A percentile compares a stretch with the other conserved stretches of the same genome.
phyloP scores from a whole-genome alignment of 148 eudicot species.

The Rhododendron simsii region DNA sequence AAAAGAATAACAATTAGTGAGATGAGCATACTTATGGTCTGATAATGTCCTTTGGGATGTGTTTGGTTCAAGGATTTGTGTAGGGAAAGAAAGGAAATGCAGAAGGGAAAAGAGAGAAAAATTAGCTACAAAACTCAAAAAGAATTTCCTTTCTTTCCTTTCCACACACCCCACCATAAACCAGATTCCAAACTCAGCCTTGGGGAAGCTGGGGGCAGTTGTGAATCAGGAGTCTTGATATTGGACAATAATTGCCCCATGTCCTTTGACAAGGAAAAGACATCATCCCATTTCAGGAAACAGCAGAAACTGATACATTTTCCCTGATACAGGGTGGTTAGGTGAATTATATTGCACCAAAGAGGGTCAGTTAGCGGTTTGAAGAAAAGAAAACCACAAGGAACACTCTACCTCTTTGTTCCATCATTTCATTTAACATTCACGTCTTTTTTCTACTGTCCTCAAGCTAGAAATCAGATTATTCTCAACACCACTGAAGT shows the following conservation, averaged over 20 bases:
- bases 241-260: not conserved
- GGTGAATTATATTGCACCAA: not conserved
- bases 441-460: not conserved
- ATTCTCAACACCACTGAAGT: too few species aligned
- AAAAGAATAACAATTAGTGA: too few species aligned
- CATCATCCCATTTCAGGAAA: not conserved
- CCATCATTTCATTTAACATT: not conserved
- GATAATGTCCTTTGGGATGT: too few species aligned
- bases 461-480: too few species aligned
- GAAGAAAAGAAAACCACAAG: not conserved
- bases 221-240: not conserved
- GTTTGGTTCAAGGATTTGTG: too few species aligned
- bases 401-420: not conserved
- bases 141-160: too few species aligned
- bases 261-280: not conserved
- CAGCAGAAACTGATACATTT: not conserved
- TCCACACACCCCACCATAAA: too few species aligned
- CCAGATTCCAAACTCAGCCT: not conserved
- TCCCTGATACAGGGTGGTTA: not conserved
- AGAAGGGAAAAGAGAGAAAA: too few species aligned
- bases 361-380: not conserved
- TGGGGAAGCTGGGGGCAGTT: not conserved
- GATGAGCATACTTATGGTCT: too few species aligned
- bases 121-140: too few species aligned
- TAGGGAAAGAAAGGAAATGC: too few species aligned